phyloP scores from a whole-genome alignment of 73 alveolate species.

The Paramecium primaurelia region DNA sequence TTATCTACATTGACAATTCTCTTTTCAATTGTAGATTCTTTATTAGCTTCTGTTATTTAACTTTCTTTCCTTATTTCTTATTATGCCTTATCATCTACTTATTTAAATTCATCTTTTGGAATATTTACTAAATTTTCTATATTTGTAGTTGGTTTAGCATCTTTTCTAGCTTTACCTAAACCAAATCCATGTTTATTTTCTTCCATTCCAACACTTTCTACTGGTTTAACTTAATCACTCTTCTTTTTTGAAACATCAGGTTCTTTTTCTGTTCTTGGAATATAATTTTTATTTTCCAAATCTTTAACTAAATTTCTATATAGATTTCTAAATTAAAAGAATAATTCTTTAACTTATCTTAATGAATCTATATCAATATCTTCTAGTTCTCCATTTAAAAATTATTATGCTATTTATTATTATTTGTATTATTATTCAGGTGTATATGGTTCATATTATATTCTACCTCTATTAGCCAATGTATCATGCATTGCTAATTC shows the following conservation, averaged over 20 bases:
- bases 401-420: constrained; percentile 75
- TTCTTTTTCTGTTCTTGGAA: constrained; percentile 61
- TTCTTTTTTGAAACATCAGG: constrained; percentile 60
- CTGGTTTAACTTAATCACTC: constrained; percentile 63
- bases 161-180: constrained; percentile 81
- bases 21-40: not conserved
- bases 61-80: constrained; percentile 58
- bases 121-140: constrained; percentile 66
- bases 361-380: constrained; percentile 88
- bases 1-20: constrained; percentile 61
- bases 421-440: constrained; percentile 83
- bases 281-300: constrained; percentile 65
- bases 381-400: constrained; percentile 87
- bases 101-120: constrained; percentile 58
- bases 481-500: constrained; percentile 99
- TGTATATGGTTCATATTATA: constrained; percentile 95
- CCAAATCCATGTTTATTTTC: constrained; percentile 81
- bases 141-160: constrained; percentile 76
- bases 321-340: constrained; percentile 84
- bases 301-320: constrained; percentile 83
- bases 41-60: constrained; percentile 49
- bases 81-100: constrained; percentile 60
- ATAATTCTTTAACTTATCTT: constrained; percentile 92
- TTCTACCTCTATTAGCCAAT: constrained; percentile 94
- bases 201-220: constrained; percentile 83